Evolutionary conservation across 2,329 filamentous ascomycete species (phyloP).

Genomic region (Aspergillus tamarii): DNA sequence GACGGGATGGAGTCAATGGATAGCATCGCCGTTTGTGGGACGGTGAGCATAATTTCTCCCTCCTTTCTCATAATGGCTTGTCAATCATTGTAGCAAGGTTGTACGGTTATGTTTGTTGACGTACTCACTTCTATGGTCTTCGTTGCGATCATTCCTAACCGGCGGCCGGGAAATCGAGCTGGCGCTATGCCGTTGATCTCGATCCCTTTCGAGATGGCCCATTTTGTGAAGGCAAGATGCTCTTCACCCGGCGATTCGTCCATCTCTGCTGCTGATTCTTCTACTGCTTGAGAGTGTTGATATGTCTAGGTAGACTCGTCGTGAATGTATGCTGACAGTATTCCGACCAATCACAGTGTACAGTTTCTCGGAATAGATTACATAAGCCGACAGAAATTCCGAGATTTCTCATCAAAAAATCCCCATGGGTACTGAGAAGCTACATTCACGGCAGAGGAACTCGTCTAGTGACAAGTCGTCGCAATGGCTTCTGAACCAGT

Average conservation of each 20-base stretch:
- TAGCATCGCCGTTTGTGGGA: slow-evolving; percentile 66
- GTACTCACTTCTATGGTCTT: slow-evolving; percentile 62
- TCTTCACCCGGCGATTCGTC: slow-evolving; percentile 20
- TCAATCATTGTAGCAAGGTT: not conserved
- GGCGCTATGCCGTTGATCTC: slow-evolving; percentile 68
- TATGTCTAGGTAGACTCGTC: not conserved
- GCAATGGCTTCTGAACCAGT: not conserved
- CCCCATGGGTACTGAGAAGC: not conserved
- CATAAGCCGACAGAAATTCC: not conserved
- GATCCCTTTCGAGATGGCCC: slow-evolving; percentile 68
- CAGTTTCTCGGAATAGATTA: not conserved
- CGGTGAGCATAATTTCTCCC: slow-evolving; percentile 63
- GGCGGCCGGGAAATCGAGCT: slow-evolving; percentile 68
- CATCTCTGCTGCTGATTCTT: slow-evolving; percentile 13
- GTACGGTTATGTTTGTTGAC: not conserved
- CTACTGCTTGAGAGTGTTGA: not conserved
- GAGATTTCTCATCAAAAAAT: not conserved
- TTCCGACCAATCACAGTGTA: not conserved
- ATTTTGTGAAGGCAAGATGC: slow-evolving; percentile 61
- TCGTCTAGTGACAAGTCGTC: not conserved
- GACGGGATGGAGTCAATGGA: slow-evolving; percentile 63
- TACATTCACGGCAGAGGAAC: not conserved
- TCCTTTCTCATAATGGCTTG: slow-evolving; percentile 41
- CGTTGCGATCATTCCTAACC: slow-evolving; percentile 75
- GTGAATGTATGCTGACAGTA: not conserved